Evolutionary conservation across 140 eudicot species (phyloP), one percentile per base, ranked within the genome.

Genomic region (Anethum foeniculum): DNA sequence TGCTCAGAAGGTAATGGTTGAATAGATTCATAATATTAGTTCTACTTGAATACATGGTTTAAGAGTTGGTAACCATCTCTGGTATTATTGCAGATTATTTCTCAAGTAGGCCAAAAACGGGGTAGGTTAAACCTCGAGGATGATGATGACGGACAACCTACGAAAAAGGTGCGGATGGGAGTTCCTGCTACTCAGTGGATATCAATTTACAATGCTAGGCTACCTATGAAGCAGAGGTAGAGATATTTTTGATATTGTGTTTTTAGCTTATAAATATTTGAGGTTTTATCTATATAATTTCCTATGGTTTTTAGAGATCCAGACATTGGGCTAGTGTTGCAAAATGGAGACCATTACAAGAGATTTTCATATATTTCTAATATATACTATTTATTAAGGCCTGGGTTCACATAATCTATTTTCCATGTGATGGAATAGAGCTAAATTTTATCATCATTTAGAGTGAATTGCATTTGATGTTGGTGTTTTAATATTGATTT

Each of bases 101-200:
- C 83, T 62, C 98, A 93, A 85, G 99, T 93, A 77, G 99, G 99
- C 64, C 98, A 96, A 78, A 96, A 93, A 85, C 88, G 99, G 62
- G 97, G 98, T 9, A 86, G 99, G 68, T 77, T 93, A 84, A 89
- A 88, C 79, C 86, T 91, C 56, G 99, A 92, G 54, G 98, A 93
- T 9, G 98, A 86, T 18, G 98, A 96, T 14, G 99, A 95, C 74
- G 97, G 93, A 65, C 99, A 96, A 38, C 99, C 98, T 34, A 87
- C 89, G 78, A 96, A 96, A 93, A 96, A 96, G 84, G 91, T 93
- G 34, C 98, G 99, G 15, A 89, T 96, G 90, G 99, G 99, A 36
- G 87, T 89, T 78, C 97, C 99, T 83, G 99, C 99, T 58, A 91
- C 99, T n/a, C 99, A 96, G 83, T 96, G 99, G 99, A 86, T 96